These are phyloP conservation scores for Populus alba DNA, from an alignment of 345 rosid species.

Conservation along the genomic window DNA sequence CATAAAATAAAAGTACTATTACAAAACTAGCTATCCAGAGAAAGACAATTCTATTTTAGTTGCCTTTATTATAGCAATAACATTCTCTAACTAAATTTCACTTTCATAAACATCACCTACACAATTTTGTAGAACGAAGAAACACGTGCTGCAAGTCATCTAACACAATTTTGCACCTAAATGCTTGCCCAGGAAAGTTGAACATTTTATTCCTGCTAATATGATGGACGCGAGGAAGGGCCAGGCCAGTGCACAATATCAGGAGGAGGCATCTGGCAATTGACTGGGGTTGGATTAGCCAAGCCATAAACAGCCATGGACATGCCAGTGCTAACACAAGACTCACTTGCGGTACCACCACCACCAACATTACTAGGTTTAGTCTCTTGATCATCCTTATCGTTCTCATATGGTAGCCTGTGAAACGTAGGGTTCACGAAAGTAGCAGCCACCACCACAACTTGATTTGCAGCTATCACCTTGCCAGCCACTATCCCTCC, in stretches of 20 bases:
- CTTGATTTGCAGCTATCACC: constrained; percentile 38
- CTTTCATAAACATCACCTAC: background rate
- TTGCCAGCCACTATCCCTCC: constrained; percentile 54
- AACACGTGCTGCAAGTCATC: background rate
- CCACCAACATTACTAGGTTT: constrained; percentile 7
- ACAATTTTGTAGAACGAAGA: background rate
- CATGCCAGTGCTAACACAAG: constrained; percentile 13
- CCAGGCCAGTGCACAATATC: constrained; percentile 35
- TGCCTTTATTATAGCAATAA: too few relatives aligned
- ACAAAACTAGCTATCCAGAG: background rate
- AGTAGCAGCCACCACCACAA: constrained; percentile 42
- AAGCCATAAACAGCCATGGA: constrained; percentile 22
- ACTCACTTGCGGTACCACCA: constrained; percentile 9
- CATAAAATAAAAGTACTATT: background rate
- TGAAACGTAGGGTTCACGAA: constrained; percentile 28
- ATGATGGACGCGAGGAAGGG: constrained; percentile 16
- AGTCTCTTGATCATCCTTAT: constrained; percentile 20
- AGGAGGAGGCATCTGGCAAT: constrained; percentile 25
- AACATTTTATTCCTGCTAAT: background rate
- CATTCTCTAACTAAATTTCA: background rate
- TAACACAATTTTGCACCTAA: background rate
- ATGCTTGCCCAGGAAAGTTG: background rate
- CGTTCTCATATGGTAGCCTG: constrained; percentile 26
- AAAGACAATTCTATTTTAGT: background rate
- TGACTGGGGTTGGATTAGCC: constrained; percentile 22